phyloP scores from a whole-genome alignment of 2,329 filamentous ascomycete species.

The Fusarium fujikuroi region DNA sequence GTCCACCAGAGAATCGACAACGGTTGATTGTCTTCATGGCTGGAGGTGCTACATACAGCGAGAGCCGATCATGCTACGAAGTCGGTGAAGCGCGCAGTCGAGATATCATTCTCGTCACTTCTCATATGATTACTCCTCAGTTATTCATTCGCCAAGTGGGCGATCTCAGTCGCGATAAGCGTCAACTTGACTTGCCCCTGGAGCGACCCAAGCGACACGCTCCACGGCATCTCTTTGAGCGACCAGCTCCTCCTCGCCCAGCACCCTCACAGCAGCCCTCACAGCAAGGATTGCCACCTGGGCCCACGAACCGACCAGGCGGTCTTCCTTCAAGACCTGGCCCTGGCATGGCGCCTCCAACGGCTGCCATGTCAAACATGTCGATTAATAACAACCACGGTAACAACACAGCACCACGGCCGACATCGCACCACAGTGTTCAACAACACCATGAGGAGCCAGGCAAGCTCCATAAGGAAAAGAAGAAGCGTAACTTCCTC shows the following conservation, averaged over 20 bases:
- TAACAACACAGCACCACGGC: conserved; percentile 34
- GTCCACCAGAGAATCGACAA: conserved; percentile 82
- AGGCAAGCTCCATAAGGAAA: conserved; percentile 65
- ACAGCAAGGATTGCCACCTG: conserved; percentile 8
- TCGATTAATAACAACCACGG: conserved; percentile 52
- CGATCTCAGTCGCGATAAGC: conserved; percentile 80
- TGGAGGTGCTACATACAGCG: conserved; percentile 93
- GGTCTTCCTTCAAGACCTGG: conserved; percentile 43
- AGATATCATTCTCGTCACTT: conserved; percentile 89
- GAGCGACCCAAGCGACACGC: conserved; percentile 84
- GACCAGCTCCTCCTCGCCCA: conserved; percentile 65
- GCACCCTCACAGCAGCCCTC: conserved; percentile 44
- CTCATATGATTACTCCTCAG: conserved; percentile 89
- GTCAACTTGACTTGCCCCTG: conserved; percentile 81
- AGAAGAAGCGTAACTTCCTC: conserved; percentile 70
- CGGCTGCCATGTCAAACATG: conserved; percentile 66
- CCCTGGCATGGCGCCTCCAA: conserved; percentile 54
- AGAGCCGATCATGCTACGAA: conserved; percentile 90
- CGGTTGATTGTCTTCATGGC: conserved; percentile 94
- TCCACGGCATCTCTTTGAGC: conserved; percentile 87
- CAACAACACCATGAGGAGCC: conserved; percentile 42
- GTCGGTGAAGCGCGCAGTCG: conserved; percentile 76
- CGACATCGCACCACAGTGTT: conserved; percentile 27
- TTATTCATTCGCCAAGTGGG: conserved; percentile 85
- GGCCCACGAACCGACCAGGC: conserved; percentile 40